Conservation (phyloP, 129 eudicot genomes). For the Logfia minima region DNA sequence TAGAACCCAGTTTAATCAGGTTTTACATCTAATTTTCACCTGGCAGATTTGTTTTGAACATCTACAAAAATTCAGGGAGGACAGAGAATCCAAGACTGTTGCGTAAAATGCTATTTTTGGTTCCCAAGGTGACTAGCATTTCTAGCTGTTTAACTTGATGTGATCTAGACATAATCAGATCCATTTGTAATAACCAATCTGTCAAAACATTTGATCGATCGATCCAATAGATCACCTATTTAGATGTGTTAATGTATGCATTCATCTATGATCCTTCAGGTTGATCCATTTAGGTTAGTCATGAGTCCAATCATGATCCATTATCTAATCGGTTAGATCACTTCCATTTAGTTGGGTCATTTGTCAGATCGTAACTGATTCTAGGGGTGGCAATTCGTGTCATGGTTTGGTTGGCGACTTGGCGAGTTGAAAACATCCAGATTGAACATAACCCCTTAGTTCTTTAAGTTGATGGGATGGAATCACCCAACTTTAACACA, state of each 20-base stretch:
- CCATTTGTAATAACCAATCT: not conserved
- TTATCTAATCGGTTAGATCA: no score
- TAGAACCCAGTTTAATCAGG: not conserved
- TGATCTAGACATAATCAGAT: not conserved
- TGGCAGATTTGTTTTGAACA: slow-evolving; percentile 58
- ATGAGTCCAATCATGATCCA: no score
- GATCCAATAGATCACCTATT: not conserved
- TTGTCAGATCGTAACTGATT: no score
- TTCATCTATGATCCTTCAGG: not conserved
- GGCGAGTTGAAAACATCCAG: no score
- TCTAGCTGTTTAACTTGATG: slow-evolving; percentile 1
- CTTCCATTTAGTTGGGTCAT: no score
- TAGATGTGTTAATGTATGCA: not conserved
- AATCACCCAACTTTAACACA: no score
- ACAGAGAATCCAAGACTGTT: slow-evolving; percentile 33
- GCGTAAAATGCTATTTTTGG: slow-evolving; percentile 59
- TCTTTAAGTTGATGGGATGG: no score
- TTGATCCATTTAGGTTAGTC: not conserved
- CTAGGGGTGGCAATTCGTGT: no score
- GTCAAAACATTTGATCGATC: not conserved
- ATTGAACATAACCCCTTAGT: no score
- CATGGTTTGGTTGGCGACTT: no score
- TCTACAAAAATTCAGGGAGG: slow-evolving; percentile 44
- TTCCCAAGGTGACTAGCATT: slow-evolving; percentile 58
- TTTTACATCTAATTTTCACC: not conserved